A percentile compares a stretch with the other conserved stretches of the same genome.
These are phyloP conservation scores for Tetrapisispora arboricola DNA, from an alignment of 805 yeast genomes.

Conservation along the genomic window DNA sequence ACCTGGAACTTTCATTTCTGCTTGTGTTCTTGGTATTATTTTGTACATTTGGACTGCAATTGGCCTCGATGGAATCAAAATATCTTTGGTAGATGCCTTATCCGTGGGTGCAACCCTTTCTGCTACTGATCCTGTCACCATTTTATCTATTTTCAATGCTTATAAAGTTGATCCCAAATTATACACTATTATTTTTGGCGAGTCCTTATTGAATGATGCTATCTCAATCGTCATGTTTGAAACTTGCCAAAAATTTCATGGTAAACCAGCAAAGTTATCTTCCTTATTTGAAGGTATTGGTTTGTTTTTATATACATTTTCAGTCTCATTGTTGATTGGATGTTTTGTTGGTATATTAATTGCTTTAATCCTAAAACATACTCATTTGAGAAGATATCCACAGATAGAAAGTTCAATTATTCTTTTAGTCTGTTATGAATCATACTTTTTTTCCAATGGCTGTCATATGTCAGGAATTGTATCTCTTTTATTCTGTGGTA, in stretches of 20 bases:
- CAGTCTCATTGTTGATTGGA: conserved; percentile 84
- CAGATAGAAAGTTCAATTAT: conserved; percentile 93
- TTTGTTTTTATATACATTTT: conserved; percentile 83
- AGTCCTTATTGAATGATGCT: conserved; percentile 90
- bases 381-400: conserved; percentile 90
- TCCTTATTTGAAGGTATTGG: conserved; percentile 92
- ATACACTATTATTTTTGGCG: conserved; percentile 95
- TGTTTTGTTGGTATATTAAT: conserved; percentile 78
- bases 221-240: conserved; percentile 98
- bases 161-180: conserved; percentile 96
- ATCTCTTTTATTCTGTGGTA: conserved; percentile 89
- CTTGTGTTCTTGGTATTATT: conserved; percentile 82
- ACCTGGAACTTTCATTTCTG: conserved; percentile 91
- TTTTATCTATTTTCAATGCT: conserved; percentile 89
- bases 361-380: conserved; percentile 82
- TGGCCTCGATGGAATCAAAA: conserved; percentile 78
- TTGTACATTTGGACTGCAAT: conserved; percentile 82
- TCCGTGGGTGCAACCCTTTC: conserved; percentile 96
- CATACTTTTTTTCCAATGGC: conserved; percentile 95
- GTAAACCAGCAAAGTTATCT: conserved; percentile 61
- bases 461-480: conserved; percentile 99
- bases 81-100: conserved; percentile 93
- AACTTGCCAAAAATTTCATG: conserved; percentile 94
- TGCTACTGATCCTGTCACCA: conserved; percentile 98
- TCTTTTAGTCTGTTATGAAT: conserved; percentile 82